Conservation (phyloP, 148 eudicot species). For the Nepenthes gracilis region DNA sequence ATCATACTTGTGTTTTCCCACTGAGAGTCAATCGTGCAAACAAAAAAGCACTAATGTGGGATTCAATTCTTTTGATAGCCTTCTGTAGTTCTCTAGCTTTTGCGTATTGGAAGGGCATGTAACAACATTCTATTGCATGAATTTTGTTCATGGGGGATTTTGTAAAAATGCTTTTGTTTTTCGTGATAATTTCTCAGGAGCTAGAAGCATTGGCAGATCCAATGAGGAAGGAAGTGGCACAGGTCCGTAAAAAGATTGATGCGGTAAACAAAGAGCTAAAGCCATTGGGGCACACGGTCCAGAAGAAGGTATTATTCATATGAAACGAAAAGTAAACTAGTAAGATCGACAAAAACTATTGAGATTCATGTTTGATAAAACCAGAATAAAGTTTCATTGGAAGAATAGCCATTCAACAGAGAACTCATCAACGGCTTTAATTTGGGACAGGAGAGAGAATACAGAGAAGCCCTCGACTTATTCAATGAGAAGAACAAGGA, state of each 20-base stretch:
- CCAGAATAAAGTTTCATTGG: background rate
- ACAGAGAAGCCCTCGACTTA: conserved; percentile 75
- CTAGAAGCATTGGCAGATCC: conserved; percentile 75
- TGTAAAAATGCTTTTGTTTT: background rate
- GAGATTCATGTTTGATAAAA: background rate
- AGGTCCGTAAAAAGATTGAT: conserved; percentile 81
- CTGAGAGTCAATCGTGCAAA: too few relatives aligned
- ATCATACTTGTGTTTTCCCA: too few relatives aligned
- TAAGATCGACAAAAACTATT: background rate
- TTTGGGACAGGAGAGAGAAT: conserved; percentile 57
- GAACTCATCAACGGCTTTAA: background rate
- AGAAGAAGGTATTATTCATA: conserved; percentile 58
- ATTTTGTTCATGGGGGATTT: too few relatives aligned
- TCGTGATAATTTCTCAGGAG: conserved; percentile 33
- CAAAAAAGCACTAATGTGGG: too few relatives aligned
- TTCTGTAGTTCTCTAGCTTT: too few relatives aligned
- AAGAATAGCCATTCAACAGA: background rate
- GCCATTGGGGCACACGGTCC: conserved; percentile 73
- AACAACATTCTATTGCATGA: too few relatives aligned
- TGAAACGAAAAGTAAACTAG: background rate
- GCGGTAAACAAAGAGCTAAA: conserved; percentile 73
- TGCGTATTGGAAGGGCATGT: too few relatives aligned
- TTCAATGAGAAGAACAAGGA: conserved; percentile 96
- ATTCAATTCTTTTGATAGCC: too few relatives aligned
- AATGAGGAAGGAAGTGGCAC: conserved; percentile 72